Evolutionary conservation across 2,329 filamentous ascomycete genomes (phyloP).

Genomic region (Nemania sp.): DNA sequence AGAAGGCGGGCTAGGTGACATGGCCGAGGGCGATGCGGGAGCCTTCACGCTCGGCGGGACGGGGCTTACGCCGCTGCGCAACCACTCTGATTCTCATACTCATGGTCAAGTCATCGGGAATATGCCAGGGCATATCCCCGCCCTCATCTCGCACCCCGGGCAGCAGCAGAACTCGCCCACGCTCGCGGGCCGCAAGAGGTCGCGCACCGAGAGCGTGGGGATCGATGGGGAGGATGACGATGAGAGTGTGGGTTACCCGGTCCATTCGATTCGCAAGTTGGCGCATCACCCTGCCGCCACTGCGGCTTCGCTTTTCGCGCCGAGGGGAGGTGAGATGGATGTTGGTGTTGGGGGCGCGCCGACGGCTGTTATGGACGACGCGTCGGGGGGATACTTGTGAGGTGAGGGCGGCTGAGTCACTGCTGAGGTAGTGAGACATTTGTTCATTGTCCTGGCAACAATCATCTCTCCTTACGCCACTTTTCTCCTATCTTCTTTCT

Average conservation of each 20-base stretch:
- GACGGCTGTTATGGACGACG: conserved; percentile 45
- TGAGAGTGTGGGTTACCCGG: conserved; percentile 41
- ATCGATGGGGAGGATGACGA: conserved; percentile 38
- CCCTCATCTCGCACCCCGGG: conserved; percentile 13
- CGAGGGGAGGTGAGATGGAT: not conserved
- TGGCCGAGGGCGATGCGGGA: conserved; percentile 28
- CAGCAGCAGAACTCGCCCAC: conserved; percentile 27
- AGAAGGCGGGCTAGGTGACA: conserved; percentile 15
- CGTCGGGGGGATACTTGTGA: conserved; percentile 33
- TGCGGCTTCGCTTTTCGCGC: conserved; percentile 10
- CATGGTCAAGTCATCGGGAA: not conserved
- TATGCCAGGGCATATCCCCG: conserved; percentile 11
- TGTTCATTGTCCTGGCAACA: no score
- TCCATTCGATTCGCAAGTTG: conserved; percentile 47
- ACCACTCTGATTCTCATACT: not conserved
- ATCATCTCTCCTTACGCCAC: no score
- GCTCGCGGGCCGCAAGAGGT: conserved; percentile 49
- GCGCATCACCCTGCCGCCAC: conserved; percentile 40
- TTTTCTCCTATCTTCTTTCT: no score
- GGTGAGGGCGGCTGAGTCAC: not conserved
- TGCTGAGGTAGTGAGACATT: no score
- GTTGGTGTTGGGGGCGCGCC: conserved; percentile 31
- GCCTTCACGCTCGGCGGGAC: conserved; percentile 42
- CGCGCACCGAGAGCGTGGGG: conserved; percentile 51
- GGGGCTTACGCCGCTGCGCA: conserved; percentile 41